Conservation (phyloP, 129 eudicot species). For the Calendula officinalis region DNA sequence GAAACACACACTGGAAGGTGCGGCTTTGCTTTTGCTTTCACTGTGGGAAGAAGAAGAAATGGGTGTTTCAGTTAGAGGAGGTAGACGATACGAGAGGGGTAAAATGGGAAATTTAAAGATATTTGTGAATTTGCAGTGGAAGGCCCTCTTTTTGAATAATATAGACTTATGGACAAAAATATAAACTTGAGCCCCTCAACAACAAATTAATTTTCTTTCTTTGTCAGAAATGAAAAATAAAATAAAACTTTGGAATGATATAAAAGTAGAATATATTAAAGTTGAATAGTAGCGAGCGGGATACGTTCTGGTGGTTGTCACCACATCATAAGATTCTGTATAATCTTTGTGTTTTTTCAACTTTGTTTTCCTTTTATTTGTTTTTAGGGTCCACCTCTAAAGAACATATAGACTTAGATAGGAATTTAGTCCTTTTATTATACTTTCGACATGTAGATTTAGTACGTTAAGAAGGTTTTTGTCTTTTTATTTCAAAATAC, state of each 20-base stretch:
- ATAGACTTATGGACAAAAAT: conserved; percentile 5
- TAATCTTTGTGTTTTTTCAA: conserved; percentile 13
- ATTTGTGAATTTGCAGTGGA: neutral
- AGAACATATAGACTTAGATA: neutral
- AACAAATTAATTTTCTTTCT: neutral
- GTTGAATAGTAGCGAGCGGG: conserved; percentile 12
- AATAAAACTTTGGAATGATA: conserved; percentile 34
- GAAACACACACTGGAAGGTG: conserved; percentile 34
- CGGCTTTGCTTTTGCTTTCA: conserved; percentile 23
- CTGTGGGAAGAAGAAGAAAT: conserved; percentile 3
- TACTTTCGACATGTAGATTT: neutral
- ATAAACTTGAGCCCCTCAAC: conserved; percentile 21
- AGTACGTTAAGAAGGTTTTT: too few species aligned
- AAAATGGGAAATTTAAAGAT: conserved; percentile 24
- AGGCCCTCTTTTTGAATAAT: neutral
- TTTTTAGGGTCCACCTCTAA: conserved; percentile 16
- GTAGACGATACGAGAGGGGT: conserved; percentile 34
- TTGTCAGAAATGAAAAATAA: conserved; percentile 2
- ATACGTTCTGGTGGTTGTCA: conserved; percentile 25
- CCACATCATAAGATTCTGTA: conserved; percentile 36
- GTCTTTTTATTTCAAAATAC: too few species aligned
- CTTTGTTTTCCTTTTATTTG: conserved; percentile 13
- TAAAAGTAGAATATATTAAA: conserved; percentile 13
- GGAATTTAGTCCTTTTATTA: neutral
- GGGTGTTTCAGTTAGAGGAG: conserved; percentile 36